A percentile compares a stretch with the other conserved stretches of the same genome.
Conservation (phyloP, 192 early-diverging fungal species). For the Coemansia sp. region DNA sequence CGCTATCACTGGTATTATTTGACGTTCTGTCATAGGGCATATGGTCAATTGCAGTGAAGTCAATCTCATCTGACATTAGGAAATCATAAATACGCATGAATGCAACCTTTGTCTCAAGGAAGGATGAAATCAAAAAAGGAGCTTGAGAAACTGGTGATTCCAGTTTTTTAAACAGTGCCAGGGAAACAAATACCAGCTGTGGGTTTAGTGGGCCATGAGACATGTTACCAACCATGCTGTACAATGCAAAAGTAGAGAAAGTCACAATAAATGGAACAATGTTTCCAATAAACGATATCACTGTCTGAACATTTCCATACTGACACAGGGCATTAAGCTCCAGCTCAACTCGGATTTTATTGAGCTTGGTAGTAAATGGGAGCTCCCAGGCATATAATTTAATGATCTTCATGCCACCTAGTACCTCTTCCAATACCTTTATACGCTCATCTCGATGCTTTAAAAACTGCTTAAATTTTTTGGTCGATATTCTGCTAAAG, state of each 20-base stretch:
- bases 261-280: conserved; percentile 64
- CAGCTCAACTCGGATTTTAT: conserved; percentile 62
- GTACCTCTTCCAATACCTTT: conserved; percentile 53
- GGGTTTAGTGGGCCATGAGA: conserved; percentile 56
- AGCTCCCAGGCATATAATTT: conserved; percentile 66
- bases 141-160: conserved; percentile 80
- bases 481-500: conserved; percentile 42
- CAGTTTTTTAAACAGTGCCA: conserved; percentile 88
- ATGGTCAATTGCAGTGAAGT: conserved; percentile 57
- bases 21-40: conserved; percentile 13
- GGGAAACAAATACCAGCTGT: conserved; percentile 77
- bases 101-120: conserved; percentile 76
- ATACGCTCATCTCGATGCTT: conserved; percentile 53
- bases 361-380: conserved; percentile 52
- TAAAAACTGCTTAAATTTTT: conserved; percentile 39
- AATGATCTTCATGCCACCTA: conserved; percentile 56
- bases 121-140: conserved; percentile 69
- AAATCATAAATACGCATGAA: conserved; percentile 76
- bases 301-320: conserved; percentile 64
- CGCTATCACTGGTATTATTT: neutral
- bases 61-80: conserved; percentile 70
- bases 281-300: conserved; percentile 78
- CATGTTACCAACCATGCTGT: conserved; percentile 58
- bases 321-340: conserved; percentile 76
- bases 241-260: conserved; percentile 79